Conservation (phyloP, 148 eudicot species). For the Agrostemma githago region DNA sequence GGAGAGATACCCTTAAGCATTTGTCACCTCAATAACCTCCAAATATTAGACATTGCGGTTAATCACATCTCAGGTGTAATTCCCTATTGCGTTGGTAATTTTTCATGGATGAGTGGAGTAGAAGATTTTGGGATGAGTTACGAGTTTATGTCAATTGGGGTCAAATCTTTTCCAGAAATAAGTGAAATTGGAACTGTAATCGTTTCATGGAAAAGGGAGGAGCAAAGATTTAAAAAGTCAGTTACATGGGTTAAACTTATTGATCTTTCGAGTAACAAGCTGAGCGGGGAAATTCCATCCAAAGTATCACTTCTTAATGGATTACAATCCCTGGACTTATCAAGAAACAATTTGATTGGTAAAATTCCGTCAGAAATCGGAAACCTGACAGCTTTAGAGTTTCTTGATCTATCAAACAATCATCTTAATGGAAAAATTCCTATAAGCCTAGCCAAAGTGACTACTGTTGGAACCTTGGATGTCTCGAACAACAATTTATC, state of each 20-base stretch:
- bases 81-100: constrained; percentile 14
- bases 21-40: constrained; percentile 13
- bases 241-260: neutral
- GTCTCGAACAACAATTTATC: no score
- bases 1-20: constrained; percentile 20
- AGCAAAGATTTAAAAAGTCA: neutral
- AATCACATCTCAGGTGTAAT: constrained; percentile 7
- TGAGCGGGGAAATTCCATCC: constrained; percentile 16
- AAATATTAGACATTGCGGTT: constrained; percentile 11
- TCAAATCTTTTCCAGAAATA: no score
- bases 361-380: constrained; percentile 15
- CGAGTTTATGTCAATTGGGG: neutral
- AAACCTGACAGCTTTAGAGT: constrained; percentile 4
- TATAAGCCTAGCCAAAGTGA: neutral
- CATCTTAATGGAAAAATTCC: constrained; percentile 14
- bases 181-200: neutral
- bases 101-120: neutral
- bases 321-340: constrained; percentile 10
- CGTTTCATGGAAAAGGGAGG: constrained; percentile 13
- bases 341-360: constrained; percentile 16
- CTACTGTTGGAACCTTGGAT: neutral
- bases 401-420: constrained; percentile 12
- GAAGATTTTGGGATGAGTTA: neutral
- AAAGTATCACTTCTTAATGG: constrained; percentile 7
- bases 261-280: neutral